Conservation (phyloP, 1,284 basidiomycete species). For the Ustilago sp. region DNA sequence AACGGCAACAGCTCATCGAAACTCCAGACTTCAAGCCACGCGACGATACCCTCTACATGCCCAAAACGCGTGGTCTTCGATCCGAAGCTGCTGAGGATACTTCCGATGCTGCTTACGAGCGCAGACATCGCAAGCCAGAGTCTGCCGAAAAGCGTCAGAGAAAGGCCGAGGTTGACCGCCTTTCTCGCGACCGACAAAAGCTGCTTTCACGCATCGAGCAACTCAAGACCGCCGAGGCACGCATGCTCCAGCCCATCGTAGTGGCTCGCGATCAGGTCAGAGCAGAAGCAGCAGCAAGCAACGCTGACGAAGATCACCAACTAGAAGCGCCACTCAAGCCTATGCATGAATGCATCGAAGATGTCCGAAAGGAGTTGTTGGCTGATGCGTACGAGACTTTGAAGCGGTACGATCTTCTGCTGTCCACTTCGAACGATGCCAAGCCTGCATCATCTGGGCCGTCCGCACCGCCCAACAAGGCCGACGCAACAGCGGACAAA, state of each 20-base stretch:
- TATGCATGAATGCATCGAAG: slow-evolving; percentile 42
- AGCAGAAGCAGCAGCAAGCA: slow-evolving; percentile 8
- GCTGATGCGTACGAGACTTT: slow-evolving; percentile 53
- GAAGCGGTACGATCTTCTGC: slow-evolving; percentile 54
- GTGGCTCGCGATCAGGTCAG: slow-evolving; percentile 50
- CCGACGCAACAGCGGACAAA: slow-evolving; percentile 1
- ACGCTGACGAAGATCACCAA: slow-evolving; percentile 1
- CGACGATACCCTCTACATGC: slow-evolving; percentile 57
- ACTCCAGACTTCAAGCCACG: slow-evolving; percentile 58
- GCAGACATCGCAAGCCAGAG: slow-evolving; percentile 86
- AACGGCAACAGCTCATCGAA: slow-evolving; percentile 55
- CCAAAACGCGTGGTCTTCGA: slow-evolving; percentile 55
- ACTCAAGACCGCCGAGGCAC: slow-evolving; percentile 78
- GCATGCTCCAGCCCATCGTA: slow-evolving; percentile 54
- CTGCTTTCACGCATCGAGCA: slow-evolving; percentile 88
- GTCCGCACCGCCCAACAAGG: slow-evolving; percentile 12
- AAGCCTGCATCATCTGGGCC: slow-evolving; percentile 26
- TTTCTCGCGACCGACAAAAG: slow-evolving; percentile 90
- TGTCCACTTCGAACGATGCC: slow-evolving; percentile 26
- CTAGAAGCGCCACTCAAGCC: slow-evolving; percentile 8
- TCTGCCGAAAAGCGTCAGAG: slow-evolving; percentile 85
- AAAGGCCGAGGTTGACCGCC: slow-evolving; percentile 86
- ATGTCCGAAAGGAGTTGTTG: slow-evolving; percentile 51
- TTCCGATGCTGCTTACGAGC: slow-evolving; percentile 85
- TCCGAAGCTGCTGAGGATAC: slow-evolving; percentile 74